Conservation (phyloP, 2,329 filamentous ascomycete genomes). For the Pestalotiopsis sp. region DNA sequence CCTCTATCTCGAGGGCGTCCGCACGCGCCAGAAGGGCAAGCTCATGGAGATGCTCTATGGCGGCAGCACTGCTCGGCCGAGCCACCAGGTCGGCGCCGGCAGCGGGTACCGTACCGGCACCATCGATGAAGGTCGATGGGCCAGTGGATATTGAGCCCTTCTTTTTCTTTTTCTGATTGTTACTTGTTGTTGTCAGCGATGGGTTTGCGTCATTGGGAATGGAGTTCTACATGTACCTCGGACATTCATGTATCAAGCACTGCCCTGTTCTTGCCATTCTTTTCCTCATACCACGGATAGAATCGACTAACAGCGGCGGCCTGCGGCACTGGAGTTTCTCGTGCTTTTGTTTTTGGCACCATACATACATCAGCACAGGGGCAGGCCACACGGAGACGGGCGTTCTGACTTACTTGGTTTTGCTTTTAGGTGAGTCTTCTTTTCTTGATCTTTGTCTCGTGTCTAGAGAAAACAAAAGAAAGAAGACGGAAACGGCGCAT, state of each 20-base stretch:
- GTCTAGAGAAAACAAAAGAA: not conserved
- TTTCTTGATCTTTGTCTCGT: not conserved
- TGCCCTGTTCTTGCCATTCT: not conserved
- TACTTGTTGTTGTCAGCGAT: not conserved
- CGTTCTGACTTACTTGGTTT: not conserved
- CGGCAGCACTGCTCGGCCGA: conserved; percentile 32
- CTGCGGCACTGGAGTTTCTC: not conserved
- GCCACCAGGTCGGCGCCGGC: conserved; percentile 19
- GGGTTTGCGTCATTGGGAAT: not conserved
- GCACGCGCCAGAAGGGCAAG: conserved; percentile 80
- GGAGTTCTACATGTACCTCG: not conserved
- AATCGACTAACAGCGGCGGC: not conserved
- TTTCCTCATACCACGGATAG: not conserved
- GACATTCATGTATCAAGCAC: not conserved
- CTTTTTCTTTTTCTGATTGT: not conserved
- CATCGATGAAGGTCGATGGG: conserved; percentile 30
- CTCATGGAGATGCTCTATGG: conserved; percentile 79
- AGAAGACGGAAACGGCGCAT: not conserved
- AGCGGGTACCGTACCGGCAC: conserved; percentile 24
- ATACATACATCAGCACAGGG: not conserved
- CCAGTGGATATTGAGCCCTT: conserved; percentile 2
- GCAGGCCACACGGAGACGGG: not conserved
- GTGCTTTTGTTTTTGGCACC: not conserved
- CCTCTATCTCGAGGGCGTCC: conserved; percentile 72
- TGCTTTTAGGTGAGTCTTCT: not conserved